A percentile compares a stretch with the other conserved stretches of the same genome.
Conservation (phyloP, 139 green algal genomes). For the Yamagishiella unicocca region DNA sequence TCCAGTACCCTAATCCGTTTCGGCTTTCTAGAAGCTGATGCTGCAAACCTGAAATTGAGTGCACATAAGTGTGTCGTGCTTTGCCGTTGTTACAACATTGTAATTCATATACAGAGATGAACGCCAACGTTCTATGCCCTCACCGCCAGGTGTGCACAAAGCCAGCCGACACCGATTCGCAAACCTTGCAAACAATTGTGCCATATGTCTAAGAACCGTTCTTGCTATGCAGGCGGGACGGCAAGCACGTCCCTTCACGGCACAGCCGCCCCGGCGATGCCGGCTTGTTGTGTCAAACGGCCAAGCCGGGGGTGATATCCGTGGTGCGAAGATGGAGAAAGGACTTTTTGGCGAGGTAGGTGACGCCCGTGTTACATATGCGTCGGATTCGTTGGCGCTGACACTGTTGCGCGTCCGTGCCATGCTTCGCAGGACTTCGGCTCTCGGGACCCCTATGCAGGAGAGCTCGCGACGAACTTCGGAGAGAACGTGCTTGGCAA, state of each 20-base stretch:
- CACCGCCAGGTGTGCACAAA: constrained; percentile 35
- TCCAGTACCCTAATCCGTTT: no score
- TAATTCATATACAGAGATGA: no score
- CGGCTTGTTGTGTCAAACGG: neutral
- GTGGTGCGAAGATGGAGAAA: constrained; percentile 51
- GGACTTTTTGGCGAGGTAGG: constrained; percentile 63
- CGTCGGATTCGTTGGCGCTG: no score
- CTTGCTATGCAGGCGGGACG: neutral
- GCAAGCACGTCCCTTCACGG: constrained; percentile 19
- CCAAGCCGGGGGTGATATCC: constrained; percentile 17
- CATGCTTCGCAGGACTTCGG: constrained; percentile 80
- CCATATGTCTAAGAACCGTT: no score
- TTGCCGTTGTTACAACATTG: no score
- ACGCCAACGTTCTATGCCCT: neutral
- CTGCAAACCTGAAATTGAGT: no score
- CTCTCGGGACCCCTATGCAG: constrained; percentile 85
- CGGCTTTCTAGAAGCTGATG: no score
- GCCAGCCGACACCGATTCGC: no score
- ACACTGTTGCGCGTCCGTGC: neutral
- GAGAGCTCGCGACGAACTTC: constrained; percentile 91
- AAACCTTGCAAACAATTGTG: no score
- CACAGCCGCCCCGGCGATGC: constrained; percentile 22
- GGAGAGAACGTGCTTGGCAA: constrained; percentile 88
- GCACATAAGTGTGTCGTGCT: no score
- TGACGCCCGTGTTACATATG: no score